A percentile compares a stretch with the other conserved stretches of the same genome.
Evolutionary conservation across 2,329 filamentous ascomycete genomes (phyloP).

Genomic region (Endocalyx cinctus): DNA sequence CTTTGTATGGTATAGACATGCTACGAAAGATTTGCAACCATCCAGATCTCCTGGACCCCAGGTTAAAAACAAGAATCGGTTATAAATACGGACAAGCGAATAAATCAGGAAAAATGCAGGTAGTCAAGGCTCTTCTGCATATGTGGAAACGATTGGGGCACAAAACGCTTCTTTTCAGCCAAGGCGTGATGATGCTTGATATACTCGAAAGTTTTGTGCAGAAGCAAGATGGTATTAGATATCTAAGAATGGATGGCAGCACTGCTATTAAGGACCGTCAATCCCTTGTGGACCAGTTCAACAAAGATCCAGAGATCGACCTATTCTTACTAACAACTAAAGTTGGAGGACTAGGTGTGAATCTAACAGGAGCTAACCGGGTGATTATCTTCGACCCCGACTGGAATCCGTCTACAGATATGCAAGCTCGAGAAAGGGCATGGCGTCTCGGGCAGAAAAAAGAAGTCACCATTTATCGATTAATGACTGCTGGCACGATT

Average conservation of each 20-base stretch:
- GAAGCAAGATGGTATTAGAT: constrained; percentile 64
- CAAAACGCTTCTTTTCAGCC: constrained; percentile 89
- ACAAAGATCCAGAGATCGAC: constrained; percentile 71
- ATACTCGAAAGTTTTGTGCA: constrained; percentile 81
- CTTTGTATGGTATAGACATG: constrained; percentile 85
- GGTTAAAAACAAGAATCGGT: constrained; percentile 48
- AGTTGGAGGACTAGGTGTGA: constrained; percentile 89
- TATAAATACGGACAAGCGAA: constrained; percentile 74
- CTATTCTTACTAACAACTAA: constrained; percentile 94
- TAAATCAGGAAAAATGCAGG: constrained; percentile 93
- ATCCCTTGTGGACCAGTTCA: constrained; percentile 86
- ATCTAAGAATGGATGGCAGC: constrained; percentile 87
- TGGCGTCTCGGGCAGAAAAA: constrained; percentile 95
- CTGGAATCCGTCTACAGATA: constrained; percentile 96
- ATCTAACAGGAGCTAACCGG: constrained; percentile 87
- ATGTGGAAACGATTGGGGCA: constrained; percentile 88
- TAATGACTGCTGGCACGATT: constrained; percentile 98
- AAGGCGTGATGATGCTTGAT: constrained; percentile 92
- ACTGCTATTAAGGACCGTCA: constrained; percentile 89
- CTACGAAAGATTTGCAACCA: constrained; percentile 97
- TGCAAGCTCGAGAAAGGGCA: constrained; percentile 90
- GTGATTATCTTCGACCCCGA: constrained; percentile 98
- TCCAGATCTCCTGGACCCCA: constrained; percentile 75
- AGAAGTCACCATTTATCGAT: constrained; percentile 90
- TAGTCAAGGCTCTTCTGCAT: constrained; percentile 80